Base-by-base conservation (phyloP, 768 basidiomycete genomes). In the Leccinum aurantiacum region DNA sequence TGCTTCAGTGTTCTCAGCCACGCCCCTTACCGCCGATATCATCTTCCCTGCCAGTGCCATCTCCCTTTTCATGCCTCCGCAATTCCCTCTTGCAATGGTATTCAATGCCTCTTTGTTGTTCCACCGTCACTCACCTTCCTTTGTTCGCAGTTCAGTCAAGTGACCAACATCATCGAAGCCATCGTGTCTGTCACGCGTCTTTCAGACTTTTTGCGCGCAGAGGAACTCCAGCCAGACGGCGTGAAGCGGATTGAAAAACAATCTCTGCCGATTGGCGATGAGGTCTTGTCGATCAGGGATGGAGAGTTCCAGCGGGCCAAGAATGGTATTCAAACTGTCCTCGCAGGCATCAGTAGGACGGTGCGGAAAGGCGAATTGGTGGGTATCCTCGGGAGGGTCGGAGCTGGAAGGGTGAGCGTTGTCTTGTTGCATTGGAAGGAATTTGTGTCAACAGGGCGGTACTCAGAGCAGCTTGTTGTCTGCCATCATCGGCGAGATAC, bases 1-100 rank as follows among this genome's bases (percentile, higher is more conserved):
- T 0, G 90, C 90, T 7, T 86, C 91, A 0, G 67, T 79, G 17
- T 80, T 82, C 2, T 85, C 86, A 4, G 72, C 80, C 1, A 80
- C 71, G 29, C 91, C 94, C 4, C 74, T 98, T 2, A 98, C 95
- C 0, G 84, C 90, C 0, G 95, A 97, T 62, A 77, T 93, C 54
- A 95, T 98, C 63, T 98, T 98, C 82, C 96, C 96, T n/a, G n/a
- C n/a, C n/a, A n/a, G n/a, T n/a, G 87, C 92, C 0, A 94, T 98
- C 62, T 89, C 92, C 0, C 76, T 95, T 31, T 95, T 94, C 77
- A 88, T 91, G 85, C 78, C 95, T 0, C 77, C 95, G 29, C 86
- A 89, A 58, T 95, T 95, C 75, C 93, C 93, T 1, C 78, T 95
- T 24, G 89, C 84, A 2, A 90, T 93, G 90, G 89, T 89, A 70